Base-by-base conservation (phyloP, 1,284 basidiomycete species). In the Rhodotorula mucilaginosa region DNA sequence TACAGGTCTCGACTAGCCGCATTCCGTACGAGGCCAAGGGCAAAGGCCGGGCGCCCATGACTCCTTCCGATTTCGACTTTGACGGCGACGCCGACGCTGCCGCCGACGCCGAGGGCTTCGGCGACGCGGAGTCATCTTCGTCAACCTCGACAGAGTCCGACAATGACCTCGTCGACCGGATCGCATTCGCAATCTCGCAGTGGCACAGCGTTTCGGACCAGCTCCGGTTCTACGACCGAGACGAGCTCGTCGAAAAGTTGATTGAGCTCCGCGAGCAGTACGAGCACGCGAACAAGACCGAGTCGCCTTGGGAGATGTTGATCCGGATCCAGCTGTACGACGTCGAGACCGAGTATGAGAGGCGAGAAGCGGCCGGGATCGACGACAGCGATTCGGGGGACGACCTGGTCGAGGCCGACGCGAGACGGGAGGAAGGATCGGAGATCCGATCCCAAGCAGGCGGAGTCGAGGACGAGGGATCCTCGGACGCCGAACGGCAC, bases 201-300 rank as follows among this genome's bases (percentile, higher is more conserved):
- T 51, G 21, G 51, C 16, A 7, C 26, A 56, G 5, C 18, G 10
- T 56, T 31, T n/a, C 29, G 54, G 54, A 56, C 26, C 54, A 56
- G 26, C 54, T 56, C 13, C 12, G 16, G 16, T 56, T 18, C 2
- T 57, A 26, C 52, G 57, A 59, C 29, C 44, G 21, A 4, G 48
- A 21, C 29, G 62, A 71, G 15, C 65, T 67, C 31, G 18, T 44
- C 46, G 29, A 57, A 5, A n/a, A n/a, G 44, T 31, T 57, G 31
- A 16, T 48, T 15, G 13, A 34, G 44, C 46, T 67, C 10, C 23
- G 23, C 1, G 21, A 3, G n/a, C 60, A 67, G 47, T n/a, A 61
- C 15, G 16, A 29, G 23, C 58, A 44, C 31, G 65, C 60, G 5
- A n/a, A 19, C 29, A 23, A 39, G 29, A n/a, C 8, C 46, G 51